phyloP scores from a whole-genome alignment of 2,329 filamentous ascomycete genomes.

The Aspergillaceae sp. region DNA sequence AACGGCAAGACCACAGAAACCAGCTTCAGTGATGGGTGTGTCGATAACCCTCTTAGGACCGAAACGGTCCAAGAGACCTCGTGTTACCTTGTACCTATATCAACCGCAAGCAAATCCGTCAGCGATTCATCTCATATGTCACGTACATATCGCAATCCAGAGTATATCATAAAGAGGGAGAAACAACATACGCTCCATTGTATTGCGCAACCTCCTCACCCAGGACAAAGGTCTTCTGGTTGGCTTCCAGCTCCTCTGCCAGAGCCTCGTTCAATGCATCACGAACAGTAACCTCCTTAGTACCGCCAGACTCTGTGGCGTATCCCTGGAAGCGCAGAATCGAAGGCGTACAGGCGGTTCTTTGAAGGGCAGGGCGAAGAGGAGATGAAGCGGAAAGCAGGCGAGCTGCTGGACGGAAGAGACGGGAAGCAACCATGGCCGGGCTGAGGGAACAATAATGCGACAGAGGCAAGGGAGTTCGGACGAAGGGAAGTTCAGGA shows the following conservation, averaged over 20 bases:
- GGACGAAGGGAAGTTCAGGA: conserved; percentile 6
- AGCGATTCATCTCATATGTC: conserved; percentile 13
- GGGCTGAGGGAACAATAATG: conserved; percentile 38
- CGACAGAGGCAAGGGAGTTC: conserved; percentile 19
- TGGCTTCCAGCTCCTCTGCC: conserved; percentile 89
- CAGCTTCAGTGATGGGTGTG: conserved; percentile 95
- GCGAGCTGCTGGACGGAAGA: conserved; percentile 57
- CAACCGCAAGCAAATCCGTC: conserved; percentile 16
- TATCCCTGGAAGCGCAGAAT: conserved; percentile 46
- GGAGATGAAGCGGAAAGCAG: conserved; percentile 48
- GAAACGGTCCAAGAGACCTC: conserved; percentile 92
- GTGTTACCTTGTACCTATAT: conserved; percentile 88
- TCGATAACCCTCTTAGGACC: conserved; percentile 97
- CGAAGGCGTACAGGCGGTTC: conserved; percentile 40
- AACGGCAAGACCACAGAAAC: conserved; percentile 87
- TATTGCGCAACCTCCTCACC: conserved; percentile 99
- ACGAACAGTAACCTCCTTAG: conserved; percentile 92
- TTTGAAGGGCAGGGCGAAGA: conserved; percentile 47
- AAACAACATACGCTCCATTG: conserved; percentile 69
- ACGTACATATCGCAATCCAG: neutral
- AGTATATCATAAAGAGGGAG: neutral
- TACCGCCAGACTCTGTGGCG: conserved; percentile 53
- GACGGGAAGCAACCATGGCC: conserved; percentile 51
- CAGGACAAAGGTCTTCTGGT: conserved; percentile 90
- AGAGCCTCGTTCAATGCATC: conserved; percentile 97